phyloP scores from a whole-genome alignment of 208 protist genomes.

The Acanthamoeba triangularis region DNA sequence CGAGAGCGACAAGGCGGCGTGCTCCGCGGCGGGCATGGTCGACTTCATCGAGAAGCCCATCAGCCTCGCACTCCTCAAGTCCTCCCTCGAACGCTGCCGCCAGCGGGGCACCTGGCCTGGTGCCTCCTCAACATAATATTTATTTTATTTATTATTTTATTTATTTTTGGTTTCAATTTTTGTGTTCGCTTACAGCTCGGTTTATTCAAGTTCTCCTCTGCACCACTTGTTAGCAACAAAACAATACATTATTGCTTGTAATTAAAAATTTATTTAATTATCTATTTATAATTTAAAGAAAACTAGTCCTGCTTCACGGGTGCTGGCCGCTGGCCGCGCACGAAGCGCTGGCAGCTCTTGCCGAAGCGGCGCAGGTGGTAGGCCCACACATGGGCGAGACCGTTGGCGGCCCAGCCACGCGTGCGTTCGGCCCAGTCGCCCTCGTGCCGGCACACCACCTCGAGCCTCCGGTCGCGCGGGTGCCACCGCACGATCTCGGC shows the following conservation, averaged over 20 bases:
- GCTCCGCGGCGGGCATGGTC: background rate
- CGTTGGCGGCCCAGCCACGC: background rate
- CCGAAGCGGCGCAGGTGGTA: background rate
- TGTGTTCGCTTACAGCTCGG: no score
- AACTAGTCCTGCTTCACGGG: background rate
- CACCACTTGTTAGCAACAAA: no score
- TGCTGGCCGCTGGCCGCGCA: background rate
- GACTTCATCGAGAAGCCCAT: conserved; percentile 41
- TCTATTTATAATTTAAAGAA: background rate
- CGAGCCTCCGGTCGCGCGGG: background rate
- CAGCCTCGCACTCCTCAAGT: background rate
- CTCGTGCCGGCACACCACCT: background rate
- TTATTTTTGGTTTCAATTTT: background rate
- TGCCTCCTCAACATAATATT: no score
- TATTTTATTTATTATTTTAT: background rate
- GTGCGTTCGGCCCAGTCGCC: background rate
- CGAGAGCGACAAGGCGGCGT: conserved; percentile 41
- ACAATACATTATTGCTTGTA: no score
- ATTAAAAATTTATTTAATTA: no score
- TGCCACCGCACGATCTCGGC: background rate
- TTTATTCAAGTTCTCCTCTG: no score
- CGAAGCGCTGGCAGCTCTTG: background rate
- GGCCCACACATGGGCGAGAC: background rate
- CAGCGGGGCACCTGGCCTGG: background rate
- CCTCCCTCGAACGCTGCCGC: background rate